These are phyloP conservation scores for Phoma sp. DNA, from an alignment of 2,329 filamentous ascomycete genomes.

Conservation along the genomic window DNA sequence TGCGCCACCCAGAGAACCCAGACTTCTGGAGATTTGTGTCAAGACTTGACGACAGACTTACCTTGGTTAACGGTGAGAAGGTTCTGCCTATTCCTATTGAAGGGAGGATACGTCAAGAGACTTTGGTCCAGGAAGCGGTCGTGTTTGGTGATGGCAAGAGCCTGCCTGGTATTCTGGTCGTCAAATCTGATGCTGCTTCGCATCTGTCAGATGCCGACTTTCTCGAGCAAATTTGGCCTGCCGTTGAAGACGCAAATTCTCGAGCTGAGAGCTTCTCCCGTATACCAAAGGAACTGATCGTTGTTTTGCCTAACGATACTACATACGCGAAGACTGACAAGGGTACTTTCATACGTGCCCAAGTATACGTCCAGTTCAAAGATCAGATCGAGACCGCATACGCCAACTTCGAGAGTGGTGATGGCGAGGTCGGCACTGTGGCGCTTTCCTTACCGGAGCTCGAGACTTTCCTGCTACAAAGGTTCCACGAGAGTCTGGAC, in stretches of 20 bases:
- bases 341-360: slow-evolving; percentile 62
- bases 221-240: slow-evolving; percentile 58
- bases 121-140: slow-evolving; percentile 63
- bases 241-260: slow-evolving; percentile 60
- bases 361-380: slow-evolving; percentile 59
- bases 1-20: slow-evolving; percentile 51
- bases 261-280: slow-evolving; percentile 60
- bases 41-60: slow-evolving; percentile 57
- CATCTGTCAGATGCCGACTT: slow-evolving; percentile 55
- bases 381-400: slow-evolving; percentile 59
- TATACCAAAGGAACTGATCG: slow-evolving; percentile 62
- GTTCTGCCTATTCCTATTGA: slow-evolving; percentile 60
- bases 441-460: slow-evolving; percentile 40
- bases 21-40: slow-evolving; percentile 58
- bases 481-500: slow-evolving; percentile 29
- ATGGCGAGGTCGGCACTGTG: slow-evolving; percentile 27
- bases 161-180: slow-evolving; percentile 62
- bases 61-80: slow-evolving; percentile 60
- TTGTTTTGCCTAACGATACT: slow-evolving; percentile 55
- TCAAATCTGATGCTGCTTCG: slow-evolving; percentile 57
- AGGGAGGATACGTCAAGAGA: slow-evolving; percentile 60
- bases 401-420: slow-evolving; percentile 30
- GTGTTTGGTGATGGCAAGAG: slow-evolving; percentile 64
- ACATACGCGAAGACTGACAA: slow-evolving; percentile 64
- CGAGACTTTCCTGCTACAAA: slow-evolving; percentile 36